A percentile compares a stretch with the other conserved stretches of the same genome.
These are phyloP conservation scores for Metschnikowia arizonensis DNA, from an alignment of 805 yeast genomes.

Conservation along the genomic window DNA sequence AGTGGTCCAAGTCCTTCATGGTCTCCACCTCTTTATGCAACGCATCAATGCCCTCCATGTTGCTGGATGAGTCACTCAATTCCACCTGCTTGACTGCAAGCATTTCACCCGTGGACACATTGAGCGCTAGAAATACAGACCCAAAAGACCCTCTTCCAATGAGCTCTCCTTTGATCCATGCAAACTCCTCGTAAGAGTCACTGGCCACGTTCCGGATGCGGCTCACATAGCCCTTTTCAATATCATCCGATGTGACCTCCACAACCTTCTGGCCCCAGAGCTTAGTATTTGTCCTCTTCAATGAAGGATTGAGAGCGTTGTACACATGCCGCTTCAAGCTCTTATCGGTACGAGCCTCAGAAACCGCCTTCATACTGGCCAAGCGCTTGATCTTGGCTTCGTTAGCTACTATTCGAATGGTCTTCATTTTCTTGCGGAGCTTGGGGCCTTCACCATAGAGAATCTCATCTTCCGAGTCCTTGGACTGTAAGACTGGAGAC, in stretches of 20 bases:
- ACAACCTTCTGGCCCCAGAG: slow-evolving; percentile 96
- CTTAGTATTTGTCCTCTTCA: slow-evolving; percentile 79
- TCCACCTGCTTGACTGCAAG: slow-evolving; percentile 96
- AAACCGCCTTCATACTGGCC: slow-evolving; percentile 21
- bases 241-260: slow-evolving; percentile 76
- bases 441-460: slow-evolving; percentile 40
- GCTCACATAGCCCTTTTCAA: slow-evolving; percentile 60
- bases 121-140: slow-evolving; percentile 83
- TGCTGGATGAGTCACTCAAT: slow-evolving; percentile 32
- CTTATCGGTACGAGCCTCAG: slow-evolving; percentile 6
- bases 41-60: slow-evolving; percentile 68
- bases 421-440: slow-evolving; percentile 67
- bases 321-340: slow-evolving; percentile 3
- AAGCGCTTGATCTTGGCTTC: slow-evolving; percentile 59
- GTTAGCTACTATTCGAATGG: slow-evolving; percentile 87
- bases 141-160: slow-evolving; percentile 98
- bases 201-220: slow-evolving; percentile 55
- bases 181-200: slow-evolving; percentile 78
- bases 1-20: slow-evolving; percentile 88
- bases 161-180: slow-evolving; percentile 96
- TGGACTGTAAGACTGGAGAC: slow-evolving; percentile 30
- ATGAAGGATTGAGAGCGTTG: slow-evolving; percentile 7
- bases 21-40: slow-evolving; percentile 88
- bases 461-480: slow-evolving; percentile 30
- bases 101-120: slow-evolving; percentile 97